Evolutionary conservation across 768 basidiomycete species (phyloP).

Genomic region (Chlorophyllum brunneum): DNA sequence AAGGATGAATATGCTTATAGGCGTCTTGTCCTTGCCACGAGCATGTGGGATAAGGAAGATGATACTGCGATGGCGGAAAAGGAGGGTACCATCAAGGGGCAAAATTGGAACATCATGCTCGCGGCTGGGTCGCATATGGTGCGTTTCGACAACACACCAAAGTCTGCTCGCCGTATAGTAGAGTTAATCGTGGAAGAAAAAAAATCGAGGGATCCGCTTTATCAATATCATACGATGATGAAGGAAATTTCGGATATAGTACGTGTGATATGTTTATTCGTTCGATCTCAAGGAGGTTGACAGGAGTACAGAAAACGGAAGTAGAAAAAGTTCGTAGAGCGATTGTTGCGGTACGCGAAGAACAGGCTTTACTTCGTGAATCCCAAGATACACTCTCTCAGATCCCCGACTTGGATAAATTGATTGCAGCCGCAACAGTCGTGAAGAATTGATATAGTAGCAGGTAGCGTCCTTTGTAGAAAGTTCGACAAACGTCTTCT

Average conservation of each 20-base stretch:
- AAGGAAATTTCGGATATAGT: background rate
- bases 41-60: slow-evolving; percentile 4
- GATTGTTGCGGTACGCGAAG: background rate
- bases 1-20: background rate
- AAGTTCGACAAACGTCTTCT: too few relatives aligned
- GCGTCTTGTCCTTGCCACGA: slow-evolving; percentile 3
- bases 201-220: background rate
- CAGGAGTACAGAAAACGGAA: background rate
- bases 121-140: background rate
- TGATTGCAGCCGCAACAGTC: background rate
- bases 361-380: background rate
- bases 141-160: background rate
- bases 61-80: background rate
- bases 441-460: too few relatives aligned
- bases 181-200: background rate
- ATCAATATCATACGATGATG: slow-evolving; percentile 1
- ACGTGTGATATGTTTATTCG: background rate
- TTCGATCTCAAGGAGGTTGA: too few relatives aligned
- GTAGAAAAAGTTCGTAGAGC: background rate
- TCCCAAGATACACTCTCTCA: background rate
- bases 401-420: background rate
- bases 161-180: background rate
- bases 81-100: background rate
- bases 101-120: slow-evolving; percentile 6
- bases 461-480: too few relatives aligned